Base-by-base conservation (phyloP, 2,329 filamentous ascomycete genomes). In the Claviceps sorghi region DNA sequence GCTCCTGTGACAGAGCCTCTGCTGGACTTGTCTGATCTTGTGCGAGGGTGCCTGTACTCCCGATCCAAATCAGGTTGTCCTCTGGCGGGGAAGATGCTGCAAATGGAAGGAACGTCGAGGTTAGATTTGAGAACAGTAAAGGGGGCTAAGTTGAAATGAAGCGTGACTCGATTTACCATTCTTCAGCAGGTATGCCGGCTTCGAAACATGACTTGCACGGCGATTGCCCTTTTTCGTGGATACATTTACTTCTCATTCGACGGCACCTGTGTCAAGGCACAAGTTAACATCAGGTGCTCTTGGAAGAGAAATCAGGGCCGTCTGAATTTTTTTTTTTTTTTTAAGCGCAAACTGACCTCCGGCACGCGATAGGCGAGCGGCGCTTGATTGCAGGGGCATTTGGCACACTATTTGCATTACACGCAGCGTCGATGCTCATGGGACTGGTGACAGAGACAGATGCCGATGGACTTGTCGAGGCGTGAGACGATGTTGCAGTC, bases 201-300 rank as follows among this genome's bases (percentile, higher is more conserved):
- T 75, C 71, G 21, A 63, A 61, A 56, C 77, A 80, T 5, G 73
- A 67, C 53, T 75, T 72, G 56, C 77, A 80, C 17, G 75, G 75
- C 29, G 75, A 66, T 22, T 64, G 62, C 4, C 65, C 68, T 49
- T 70, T 73, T 9, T 76, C 72, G 57, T 78, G 74, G 19, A 74
- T 59, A 57, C 76, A 79, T 64, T 78, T 79, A 61, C 73, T 77
- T 54, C 76, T 72, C 69, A 78, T 74, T 36, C 75, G 73, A 36
- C 76, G 75, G 56, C 76, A 79, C 67, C 74, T 76, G 50, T 17
- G 52, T 34, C 46, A 21, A 36, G 17, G 15, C 15, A 15, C 26
- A 29, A 9, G 40, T 36, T 10, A 36, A 50, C 9, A 7, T 46
- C 29, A 46, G 19, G 7, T 26, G 26, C 26, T 6, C 21, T 15